These are phyloP conservation scores for Candida silvicultrix DNA, from an alignment of 805 yeast species.

Conservation along the genomic window DNA sequence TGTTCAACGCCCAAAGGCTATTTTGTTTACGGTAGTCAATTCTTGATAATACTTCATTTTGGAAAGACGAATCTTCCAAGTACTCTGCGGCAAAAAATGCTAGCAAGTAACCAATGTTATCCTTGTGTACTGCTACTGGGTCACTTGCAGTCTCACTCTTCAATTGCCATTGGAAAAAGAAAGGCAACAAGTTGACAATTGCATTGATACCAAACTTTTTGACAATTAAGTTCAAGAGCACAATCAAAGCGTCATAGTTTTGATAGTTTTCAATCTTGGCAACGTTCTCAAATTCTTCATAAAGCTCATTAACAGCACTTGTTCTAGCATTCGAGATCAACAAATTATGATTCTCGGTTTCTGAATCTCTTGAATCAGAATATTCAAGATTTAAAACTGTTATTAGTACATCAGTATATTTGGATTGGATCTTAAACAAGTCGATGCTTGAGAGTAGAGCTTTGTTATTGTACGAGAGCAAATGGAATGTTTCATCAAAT, in stretches of 20 bases:
- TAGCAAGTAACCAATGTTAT: constrained; percentile 16
- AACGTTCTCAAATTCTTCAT: constrained; percentile 14
- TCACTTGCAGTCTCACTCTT: background rate
- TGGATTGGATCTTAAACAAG: constrained; percentile 7
- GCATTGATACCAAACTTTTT: constrained; percentile 40
- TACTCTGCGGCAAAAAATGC: constrained; percentile 9
- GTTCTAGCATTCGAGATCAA: constrained; percentile 13
- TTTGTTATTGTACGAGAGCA: constrained; percentile 6
- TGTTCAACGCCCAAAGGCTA: constrained; percentile 11
- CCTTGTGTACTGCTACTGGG: constrained; percentile 4
- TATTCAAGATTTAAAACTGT: constrained; percentile 16
- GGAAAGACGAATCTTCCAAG: constrained; percentile 6
- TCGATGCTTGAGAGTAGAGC: background rate
- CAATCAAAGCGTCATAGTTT: constrained; percentile 3
- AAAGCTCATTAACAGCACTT: constrained; percentile 17
- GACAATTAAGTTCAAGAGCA: constrained; percentile 16
- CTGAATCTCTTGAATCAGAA: constrained; percentile 5
- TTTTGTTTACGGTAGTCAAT: constrained; percentile 16
- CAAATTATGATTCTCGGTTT: constrained; percentile 11
- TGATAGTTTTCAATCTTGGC: constrained; percentile 1
- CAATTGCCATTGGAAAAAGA: constrained; percentile 38
- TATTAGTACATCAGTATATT: constrained; percentile 13
- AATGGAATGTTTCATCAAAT: constrained; percentile 16
- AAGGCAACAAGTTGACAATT: constrained; percentile 37
- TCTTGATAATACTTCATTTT: constrained; percentile 10